phyloP scores from a whole-genome alignment of 257 asterid genomes.

The Penstemon eatonii region DNA sequence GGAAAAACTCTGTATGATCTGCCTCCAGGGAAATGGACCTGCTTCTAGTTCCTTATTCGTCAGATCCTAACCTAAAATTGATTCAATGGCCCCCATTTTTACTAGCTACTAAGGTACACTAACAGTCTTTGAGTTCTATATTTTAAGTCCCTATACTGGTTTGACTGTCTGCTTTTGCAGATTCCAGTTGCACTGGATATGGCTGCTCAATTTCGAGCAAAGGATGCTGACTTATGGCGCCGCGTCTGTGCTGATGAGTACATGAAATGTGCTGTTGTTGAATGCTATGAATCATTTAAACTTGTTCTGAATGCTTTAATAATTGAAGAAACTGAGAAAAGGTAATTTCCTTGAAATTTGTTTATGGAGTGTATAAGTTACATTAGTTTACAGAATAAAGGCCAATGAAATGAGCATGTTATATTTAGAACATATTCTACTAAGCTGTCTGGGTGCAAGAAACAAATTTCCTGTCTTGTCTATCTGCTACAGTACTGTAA shows the following conservation, averaged over 20 bases:
- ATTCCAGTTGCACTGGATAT: conserved; percentile 92
- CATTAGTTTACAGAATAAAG: conserved; percentile 18
- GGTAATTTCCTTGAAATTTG: conserved; percentile 44
- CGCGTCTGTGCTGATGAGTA: conserved; percentile 87
- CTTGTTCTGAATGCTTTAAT: conserved; percentile 71
- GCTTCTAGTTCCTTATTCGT: conserved; percentile 92
- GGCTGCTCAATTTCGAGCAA: conserved; percentile 89
- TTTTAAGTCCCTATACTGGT: conserved; percentile 12
- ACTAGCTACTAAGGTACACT: conserved; percentile 88
- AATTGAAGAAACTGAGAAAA: conserved; percentile 84
- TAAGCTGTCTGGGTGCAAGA: not conserved
- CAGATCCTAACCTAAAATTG: conserved; percentile 77
- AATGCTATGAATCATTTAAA: conserved; percentile 92
- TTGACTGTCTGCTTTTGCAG: conserved; percentile 52
- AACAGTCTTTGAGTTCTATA: conserved; percentile 23
- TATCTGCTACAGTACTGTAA: not conserved
- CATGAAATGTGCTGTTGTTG: conserved; percentile 89
- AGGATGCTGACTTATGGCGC: conserved; percentile 94
- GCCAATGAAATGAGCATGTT: conserved; percentile 14
- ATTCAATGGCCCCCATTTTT: conserved; percentile 99
- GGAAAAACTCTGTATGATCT: conserved; percentile 34
- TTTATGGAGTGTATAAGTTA: conserved; percentile 18
- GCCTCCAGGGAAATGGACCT: conserved; percentile 97
- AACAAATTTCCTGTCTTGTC: not conserved
- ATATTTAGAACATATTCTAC: conserved; percentile 10